Percentiles rank a stretch among this genome's conserved stretches.
phyloP scores from a whole-genome alignment of 306 rosid species.

The Biancaea sappan region DNA sequence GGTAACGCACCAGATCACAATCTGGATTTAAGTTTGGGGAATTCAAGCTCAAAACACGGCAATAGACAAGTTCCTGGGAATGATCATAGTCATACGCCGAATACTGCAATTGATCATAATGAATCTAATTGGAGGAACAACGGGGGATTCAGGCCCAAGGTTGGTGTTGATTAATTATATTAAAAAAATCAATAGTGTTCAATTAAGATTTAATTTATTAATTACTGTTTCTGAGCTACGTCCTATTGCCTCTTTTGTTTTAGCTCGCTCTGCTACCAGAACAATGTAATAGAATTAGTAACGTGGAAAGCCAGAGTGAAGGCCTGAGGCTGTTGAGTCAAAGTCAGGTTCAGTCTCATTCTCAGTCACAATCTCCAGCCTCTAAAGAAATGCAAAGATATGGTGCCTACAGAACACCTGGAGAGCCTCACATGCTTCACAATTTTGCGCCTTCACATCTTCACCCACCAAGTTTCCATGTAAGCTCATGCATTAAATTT shows the following conservation, averaged over 20 bases:
- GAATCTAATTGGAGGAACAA: slow-evolving; percentile 47
- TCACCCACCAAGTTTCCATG: slow-evolving; percentile 57
- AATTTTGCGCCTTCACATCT: slow-evolving; percentile 42
- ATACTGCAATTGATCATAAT: slow-evolving; percentile 40
- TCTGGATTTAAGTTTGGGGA: slow-evolving; percentile 74
- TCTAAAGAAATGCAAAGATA: slow-evolving; percentile 59
- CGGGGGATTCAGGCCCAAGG: slow-evolving; percentile 46
- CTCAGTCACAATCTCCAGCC: slow-evolving; percentile 56
- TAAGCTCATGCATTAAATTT: slow-evolving; percentile 35
- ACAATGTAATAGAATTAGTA: slow-evolving; percentile 41
- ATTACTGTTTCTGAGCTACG: background rate
- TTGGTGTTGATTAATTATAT: too few species aligned
- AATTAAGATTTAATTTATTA: too few species aligned
- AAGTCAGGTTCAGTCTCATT: slow-evolving; percentile 59
- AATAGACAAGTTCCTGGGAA: slow-evolving; percentile 32
- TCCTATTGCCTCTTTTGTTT: background rate
- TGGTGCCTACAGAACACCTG: slow-evolving; percentile 54
- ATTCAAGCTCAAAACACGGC: slow-evolving; percentile 50
- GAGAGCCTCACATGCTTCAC: slow-evolving; percentile 51
- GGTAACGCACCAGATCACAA: slow-evolving; percentile 50
- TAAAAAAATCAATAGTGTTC: too few species aligned
- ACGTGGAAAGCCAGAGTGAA: slow-evolving; percentile 55
- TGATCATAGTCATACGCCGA: slow-evolving; percentile 33
- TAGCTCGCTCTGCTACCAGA: slow-evolving; percentile 46
- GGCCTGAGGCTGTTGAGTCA: slow-evolving; percentile 49